phyloP scores from a whole-genome alignment of 192 early-diverging fungal genomes.

The Linnemannia schmuckeri region DNA sequence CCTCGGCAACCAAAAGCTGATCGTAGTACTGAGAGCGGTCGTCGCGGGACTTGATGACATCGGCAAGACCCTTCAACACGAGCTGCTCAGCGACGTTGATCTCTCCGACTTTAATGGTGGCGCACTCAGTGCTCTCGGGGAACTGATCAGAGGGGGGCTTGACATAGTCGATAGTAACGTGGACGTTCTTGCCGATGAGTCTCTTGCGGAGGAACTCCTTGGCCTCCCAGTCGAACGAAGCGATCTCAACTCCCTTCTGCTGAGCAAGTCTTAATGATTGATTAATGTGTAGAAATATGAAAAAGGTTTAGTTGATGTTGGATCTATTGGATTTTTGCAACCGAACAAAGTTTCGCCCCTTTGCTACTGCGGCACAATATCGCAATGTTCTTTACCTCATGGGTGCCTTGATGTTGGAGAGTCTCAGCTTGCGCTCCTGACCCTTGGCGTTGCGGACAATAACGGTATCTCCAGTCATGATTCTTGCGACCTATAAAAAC shows the following conservation, averaged over 20 bases:
- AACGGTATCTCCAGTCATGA: conserved; percentile 71
- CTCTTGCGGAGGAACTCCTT: conserved; percentile 90
- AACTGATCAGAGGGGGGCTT: conserved; percentile 91
- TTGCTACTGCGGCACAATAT: conserved; percentile 14
- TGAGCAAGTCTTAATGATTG: conserved; percentile 24
- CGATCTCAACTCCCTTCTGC: conserved; percentile 77
- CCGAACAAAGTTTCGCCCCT: conserved; percentile 25
- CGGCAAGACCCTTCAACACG: conserved; percentile 78
- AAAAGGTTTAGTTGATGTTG: not conserved
- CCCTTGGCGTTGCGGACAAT: conserved; percentile 57
- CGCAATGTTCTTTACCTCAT: conserved; percentile 16
- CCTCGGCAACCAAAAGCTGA: conserved; percentile 84
- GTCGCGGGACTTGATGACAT: conserved; percentile 88
- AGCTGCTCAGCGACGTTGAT: conserved; percentile 72
- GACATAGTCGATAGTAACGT: conserved; percentile 82
- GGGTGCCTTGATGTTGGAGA: conserved; percentile 54
- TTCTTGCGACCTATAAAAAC: conserved; percentile 53
- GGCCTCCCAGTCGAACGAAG: conserved; percentile 88
- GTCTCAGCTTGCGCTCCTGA: conserved; percentile 49
- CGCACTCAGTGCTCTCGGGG: conserved; percentile 87
- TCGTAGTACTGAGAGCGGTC: conserved; percentile 91
- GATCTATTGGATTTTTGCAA: conserved; percentile 3
- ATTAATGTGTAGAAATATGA: not conserved
- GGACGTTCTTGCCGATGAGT: conserved; percentile 88
- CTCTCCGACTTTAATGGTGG: conserved; percentile 78